These are phyloP conservation scores for Ustilago hordei DNA, from an alignment of 1,284 basidiomycete species.

Conservation along the genomic window DNA sequence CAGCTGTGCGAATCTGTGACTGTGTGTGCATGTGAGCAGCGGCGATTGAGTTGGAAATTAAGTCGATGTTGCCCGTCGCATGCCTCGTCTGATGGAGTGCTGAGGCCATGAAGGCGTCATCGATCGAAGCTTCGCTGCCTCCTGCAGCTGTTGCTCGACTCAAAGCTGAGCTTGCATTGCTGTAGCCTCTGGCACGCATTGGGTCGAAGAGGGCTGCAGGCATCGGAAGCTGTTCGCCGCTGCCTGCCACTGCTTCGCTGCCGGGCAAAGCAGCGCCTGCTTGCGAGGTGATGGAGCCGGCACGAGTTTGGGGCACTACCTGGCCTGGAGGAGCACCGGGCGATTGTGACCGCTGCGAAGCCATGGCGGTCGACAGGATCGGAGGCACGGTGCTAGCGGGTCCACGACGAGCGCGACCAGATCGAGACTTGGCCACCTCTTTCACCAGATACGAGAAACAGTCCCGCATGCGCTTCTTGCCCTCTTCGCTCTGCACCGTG, in stretches of 20 bases:
- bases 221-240: background rate
- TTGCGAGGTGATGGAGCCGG: constrained; percentile 23
- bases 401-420: constrained; percentile 38
- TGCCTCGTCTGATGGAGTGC: constrained; percentile 4
- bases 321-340: constrained; percentile 13
- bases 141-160: constrained; percentile 1
- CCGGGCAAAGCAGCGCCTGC: background rate
- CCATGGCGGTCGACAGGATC: constrained; percentile 10
- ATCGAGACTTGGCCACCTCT: constrained; percentile 63
- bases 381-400: constrained; percentile 29
- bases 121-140: constrained; percentile 11
- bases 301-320: constrained; percentile 15
- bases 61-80: background rate
- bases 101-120: constrained; percentile 7
- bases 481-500: constrained; percentile 63
- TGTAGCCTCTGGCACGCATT: constrained; percentile 23
- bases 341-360: constrained; percentile 18
- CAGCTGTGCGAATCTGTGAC: constrained; percentile 2
- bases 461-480: constrained; percentile 66
- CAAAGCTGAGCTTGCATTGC: constrained; percentile 33
- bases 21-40: too few species aligned
- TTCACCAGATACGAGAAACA: constrained; percentile 66
- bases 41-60: background rate
- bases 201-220: constrained; percentile 11
- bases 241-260: constrained; percentile 5